Evolutionary conservation across 257 asterid species (phyloP).

Genomic region (Knoxia roxburghii): DNA sequence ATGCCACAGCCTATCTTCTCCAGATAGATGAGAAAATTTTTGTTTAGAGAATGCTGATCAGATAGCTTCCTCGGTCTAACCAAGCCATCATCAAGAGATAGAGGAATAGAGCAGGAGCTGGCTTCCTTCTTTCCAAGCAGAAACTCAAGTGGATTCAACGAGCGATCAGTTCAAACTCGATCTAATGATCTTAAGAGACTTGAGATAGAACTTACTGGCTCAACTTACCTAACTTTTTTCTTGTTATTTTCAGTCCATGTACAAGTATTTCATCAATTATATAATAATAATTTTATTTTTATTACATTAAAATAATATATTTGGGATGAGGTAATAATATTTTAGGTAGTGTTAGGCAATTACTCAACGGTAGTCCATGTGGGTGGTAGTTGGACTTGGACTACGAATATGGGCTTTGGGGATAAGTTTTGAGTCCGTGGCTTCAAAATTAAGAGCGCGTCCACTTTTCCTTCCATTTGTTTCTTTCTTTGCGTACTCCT

Average conservation of each 20-base stretch:
- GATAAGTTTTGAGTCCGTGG: constrained; percentile 18
- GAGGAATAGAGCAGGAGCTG: constrained; percentile 33
- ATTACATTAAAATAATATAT: too few species aligned
- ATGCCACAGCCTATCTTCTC: constrained; percentile 15
- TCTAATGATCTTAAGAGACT: constrained; percentile 70
- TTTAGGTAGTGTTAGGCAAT: too few species aligned
- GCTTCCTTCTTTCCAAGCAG: constrained; percentile 31
- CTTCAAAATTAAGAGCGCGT: constrained; percentile 18
- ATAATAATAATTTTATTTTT: too few species aligned
- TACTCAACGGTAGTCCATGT: too few species aligned
- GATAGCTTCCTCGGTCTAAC: constrained; percentile 21
- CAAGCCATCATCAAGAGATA: constrained; percentile 24
- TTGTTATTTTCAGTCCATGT: too few species aligned
- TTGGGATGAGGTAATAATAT: too few species aligned
- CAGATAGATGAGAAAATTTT: constrained; percentile 23
- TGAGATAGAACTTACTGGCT: constrained; percentile 66
- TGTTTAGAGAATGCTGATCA: constrained; percentile 17
- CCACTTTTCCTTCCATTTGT: constrained; percentile 18
- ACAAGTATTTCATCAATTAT: too few species aligned
- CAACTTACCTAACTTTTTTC: too few species aligned
- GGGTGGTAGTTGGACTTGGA: background rate
- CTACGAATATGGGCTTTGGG: background rate
- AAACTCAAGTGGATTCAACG: constrained; percentile 12
- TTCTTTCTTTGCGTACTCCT: background rate
- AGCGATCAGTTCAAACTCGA: constrained; percentile 49